phyloP scores from a whole-genome alignment of 1,284 basidiomycete species.

The Meripilus lineatus region DNA sequence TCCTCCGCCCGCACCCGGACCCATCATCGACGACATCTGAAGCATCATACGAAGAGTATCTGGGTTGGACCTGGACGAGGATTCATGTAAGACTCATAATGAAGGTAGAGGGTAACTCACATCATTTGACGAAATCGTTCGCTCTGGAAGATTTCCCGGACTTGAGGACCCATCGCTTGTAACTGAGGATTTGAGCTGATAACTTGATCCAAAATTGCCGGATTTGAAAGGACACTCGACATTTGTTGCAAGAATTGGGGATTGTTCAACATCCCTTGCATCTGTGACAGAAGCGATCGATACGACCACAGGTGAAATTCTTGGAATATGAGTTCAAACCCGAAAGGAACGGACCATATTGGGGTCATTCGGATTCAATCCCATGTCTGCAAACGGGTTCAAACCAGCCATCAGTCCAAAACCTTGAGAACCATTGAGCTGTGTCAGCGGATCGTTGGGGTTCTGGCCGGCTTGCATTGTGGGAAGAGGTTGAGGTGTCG shows the following conservation, averaged over 20 bases:
- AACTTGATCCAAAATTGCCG: constrained; percentile 71
- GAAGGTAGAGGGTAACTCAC: constrained; percentile 34
- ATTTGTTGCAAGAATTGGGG: constrained; percentile 33
- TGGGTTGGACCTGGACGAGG: constrained; percentile 59
- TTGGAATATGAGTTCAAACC: constrained; percentile 1
- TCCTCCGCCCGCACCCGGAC: constrained; percentile 29
- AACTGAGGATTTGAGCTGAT: constrained; percentile 82
- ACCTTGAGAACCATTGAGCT: constrained; percentile 65
- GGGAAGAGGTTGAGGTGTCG: constrained; percentile 45
- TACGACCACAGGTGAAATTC: neutral
- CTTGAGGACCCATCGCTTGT: constrained; percentile 72
- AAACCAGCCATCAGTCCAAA: constrained; percentile 74
- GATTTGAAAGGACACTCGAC: constrained; percentile 25
- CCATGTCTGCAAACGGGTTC: constrained; percentile 86
- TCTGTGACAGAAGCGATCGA: constrained; percentile 33
- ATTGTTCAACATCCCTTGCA: constrained; percentile 80
- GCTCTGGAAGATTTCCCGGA: constrained; percentile 75
- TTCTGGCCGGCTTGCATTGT: constrained; percentile 84
- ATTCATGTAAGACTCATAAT: neutral
- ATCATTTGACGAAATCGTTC: constrained; percentile 82
- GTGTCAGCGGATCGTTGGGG: constrained; percentile 72
- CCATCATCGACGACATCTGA: constrained; percentile 68
- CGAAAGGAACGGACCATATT: constrained; percentile 68
- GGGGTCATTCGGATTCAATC: constrained; percentile 82
- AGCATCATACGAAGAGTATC: constrained; percentile 78